These are phyloP conservation scores for Lactarius tabidus DNA, from an alignment of 768 basidiomycete species.

Conservation along the genomic window DNA sequence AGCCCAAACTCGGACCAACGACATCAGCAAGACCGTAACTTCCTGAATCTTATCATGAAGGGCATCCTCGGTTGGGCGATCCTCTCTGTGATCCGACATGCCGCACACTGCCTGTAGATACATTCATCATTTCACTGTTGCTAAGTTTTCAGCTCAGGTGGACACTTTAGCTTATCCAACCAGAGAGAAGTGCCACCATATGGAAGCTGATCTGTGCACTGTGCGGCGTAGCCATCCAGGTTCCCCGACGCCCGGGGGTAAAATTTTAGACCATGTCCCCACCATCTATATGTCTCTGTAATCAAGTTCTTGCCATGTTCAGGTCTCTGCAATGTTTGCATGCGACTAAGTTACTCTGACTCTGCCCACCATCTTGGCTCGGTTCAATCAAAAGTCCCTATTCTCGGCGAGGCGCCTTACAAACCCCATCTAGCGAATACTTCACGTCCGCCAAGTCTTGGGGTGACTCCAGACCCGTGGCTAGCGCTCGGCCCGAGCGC, in stretches of 20 bases:
- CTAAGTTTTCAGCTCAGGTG: neutral
- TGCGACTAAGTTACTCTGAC: neutral
- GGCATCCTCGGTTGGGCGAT: neutral
- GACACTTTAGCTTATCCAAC: neutral
- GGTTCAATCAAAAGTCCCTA: neutral
- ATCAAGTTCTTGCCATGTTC: too few species aligned
- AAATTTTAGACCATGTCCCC: slow-evolving; percentile 11
- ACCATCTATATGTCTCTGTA: too few species aligned
- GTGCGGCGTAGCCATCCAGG: neutral
- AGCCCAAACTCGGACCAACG: neutral
- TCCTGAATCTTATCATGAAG: neutral
- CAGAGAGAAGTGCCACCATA: neutral
- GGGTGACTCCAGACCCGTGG: neutral
- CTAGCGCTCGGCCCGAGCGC: neutral
- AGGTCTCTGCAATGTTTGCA: neutral
- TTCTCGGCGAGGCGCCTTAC: neutral
- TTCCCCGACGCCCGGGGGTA: neutral
- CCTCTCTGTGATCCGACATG: neutral
- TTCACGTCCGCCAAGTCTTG: neutral
- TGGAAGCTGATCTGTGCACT: neutral
- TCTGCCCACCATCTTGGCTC: neutral
- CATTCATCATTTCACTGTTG: neutral
- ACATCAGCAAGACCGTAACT: neutral
- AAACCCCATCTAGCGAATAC: slow-evolving; percentile 4
- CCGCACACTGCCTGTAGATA: neutral